Conservation (phyloP, 495 filamentous ascomycete species). For the Podospora fimiseda region DNA sequence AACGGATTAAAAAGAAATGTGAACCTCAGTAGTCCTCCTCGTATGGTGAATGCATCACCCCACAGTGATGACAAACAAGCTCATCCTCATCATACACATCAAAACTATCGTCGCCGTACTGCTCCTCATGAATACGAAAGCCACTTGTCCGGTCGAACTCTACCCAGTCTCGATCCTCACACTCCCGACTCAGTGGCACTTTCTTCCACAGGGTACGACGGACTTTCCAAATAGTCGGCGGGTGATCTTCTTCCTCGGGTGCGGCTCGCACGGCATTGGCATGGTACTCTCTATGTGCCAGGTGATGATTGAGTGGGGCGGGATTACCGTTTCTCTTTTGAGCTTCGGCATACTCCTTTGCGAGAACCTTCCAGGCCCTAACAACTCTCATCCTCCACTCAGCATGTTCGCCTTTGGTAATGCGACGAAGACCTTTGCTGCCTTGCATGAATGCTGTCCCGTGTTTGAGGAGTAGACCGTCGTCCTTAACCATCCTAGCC, state of each 20-base stretch:
- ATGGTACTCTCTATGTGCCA: constrained; percentile 1
- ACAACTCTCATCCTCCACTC: constrained; percentile 24
- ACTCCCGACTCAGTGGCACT: constrained; percentile 27
- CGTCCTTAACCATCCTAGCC: constrained; percentile 36
- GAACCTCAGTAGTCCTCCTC: constrained; percentile 6
- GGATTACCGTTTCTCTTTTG: neutral
- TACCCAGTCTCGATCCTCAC: constrained; percentile 30
- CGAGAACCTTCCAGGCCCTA: constrained; percentile 26
- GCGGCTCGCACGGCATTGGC: constrained; percentile 20
- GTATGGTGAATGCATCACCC: constrained; percentile 24
- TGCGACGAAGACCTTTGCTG: constrained; percentile 23
- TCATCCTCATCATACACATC: constrained; percentile 25
- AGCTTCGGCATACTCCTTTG: constrained; percentile 9
- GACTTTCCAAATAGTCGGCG: constrained; percentile 28
- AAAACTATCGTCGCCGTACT: constrained; percentile 13
- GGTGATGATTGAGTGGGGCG: constrained; percentile 4
- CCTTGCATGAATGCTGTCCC: constrained; percentile 28
- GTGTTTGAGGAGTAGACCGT: constrained; percentile 36
- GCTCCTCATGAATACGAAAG: constrained; percentile 16
- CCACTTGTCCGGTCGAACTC: constrained; percentile 39
- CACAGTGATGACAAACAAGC: constrained; percentile 31
- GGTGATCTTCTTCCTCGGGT: constrained; percentile 35
- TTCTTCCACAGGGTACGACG: constrained; percentile 42
- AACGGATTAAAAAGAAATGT: neutral
- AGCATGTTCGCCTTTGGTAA: constrained; percentile 18